These are phyloP conservation scores for Chaetoscypha palmicola DNA, from an alignment of 2,329 filamentous ascomycete species.

Conservation along the genomic window DNA sequence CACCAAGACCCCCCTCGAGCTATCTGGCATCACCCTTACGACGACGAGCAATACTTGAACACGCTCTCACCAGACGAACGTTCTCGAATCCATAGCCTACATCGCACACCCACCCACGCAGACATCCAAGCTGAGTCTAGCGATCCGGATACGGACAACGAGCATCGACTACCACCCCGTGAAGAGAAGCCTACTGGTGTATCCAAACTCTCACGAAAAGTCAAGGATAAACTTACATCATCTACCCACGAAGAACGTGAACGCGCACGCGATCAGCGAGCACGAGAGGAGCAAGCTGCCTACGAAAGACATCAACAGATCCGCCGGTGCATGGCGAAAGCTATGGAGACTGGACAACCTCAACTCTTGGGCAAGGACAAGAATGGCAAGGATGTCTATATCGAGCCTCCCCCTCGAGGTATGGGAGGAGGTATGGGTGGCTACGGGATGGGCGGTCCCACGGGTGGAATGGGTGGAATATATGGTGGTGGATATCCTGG, in stretches of 20 bases:
- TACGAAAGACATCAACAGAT: conserved; percentile 46
- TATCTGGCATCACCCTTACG: conserved; percentile 56
- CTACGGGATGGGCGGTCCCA: conserved; percentile 9
- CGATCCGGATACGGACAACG: conserved; percentile 37
- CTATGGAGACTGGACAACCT: conserved; percentile 47
- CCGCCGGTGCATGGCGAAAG: conserved; percentile 43
- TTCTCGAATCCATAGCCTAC: conserved; percentile 36
- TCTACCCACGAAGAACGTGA: conserved; percentile 50
- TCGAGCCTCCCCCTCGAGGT: conserved; percentile 42
- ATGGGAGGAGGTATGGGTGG: conserved; percentile 24
- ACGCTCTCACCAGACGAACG: conserved; percentile 43
- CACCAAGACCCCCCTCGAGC: conserved; percentile 45
- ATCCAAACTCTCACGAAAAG: conserved; percentile 43
- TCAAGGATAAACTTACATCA: conserved; percentile 53
- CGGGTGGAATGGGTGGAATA: background rate
- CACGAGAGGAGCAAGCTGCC: conserved; percentile 42
- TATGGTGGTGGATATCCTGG: conserved; percentile 1
- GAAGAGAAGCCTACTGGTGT: conserved; percentile 25
- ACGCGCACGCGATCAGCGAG: conserved; percentile 38
- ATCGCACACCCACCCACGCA: conserved; percentile 30
- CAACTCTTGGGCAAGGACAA: conserved; percentile 48
- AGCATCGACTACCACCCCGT: conserved; percentile 20
- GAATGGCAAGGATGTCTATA: conserved; percentile 49
- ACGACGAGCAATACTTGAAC: conserved; percentile 47
- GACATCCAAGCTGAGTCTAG: conserved; percentile 41